Evolutionary conservation across 2,329 filamentous ascomycete genomes (phyloP).

Genomic region (Colletotrichum magnum): DNA sequence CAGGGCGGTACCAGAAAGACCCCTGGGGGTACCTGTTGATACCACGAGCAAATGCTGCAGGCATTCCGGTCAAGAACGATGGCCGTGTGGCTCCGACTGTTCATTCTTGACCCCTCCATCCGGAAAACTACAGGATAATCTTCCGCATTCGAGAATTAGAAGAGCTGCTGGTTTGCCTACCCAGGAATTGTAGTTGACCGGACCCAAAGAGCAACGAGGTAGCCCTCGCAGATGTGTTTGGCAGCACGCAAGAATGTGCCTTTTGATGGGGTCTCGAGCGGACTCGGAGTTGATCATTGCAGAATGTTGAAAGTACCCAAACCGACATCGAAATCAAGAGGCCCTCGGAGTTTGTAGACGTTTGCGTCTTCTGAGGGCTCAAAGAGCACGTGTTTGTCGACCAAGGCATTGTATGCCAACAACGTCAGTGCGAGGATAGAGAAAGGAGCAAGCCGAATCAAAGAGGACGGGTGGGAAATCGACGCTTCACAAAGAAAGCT

Average conservation of each 20-base stretch:
- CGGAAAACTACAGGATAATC: background rate
- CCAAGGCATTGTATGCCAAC: slow-evolving; percentile 20
- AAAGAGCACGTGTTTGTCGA: slow-evolving; percentile 26
- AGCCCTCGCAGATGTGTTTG: background rate
- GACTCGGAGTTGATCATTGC: slow-evolving; percentile 7
- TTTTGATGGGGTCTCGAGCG: background rate
- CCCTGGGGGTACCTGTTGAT: slow-evolving; percentile 19
- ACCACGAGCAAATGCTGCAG: slow-evolving; percentile 14
- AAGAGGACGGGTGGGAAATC: background rate
- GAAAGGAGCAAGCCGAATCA: background rate
- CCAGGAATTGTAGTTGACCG: background rate
- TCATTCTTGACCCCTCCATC: background rate
- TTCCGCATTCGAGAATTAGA: slow-evolving; percentile 6
- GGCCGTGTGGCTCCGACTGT: background rate
- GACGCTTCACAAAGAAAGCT: background rate
- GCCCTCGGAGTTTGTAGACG: slow-evolving; percentile 4
- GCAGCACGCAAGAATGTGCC: background rate
- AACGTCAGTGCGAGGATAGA: background rate
- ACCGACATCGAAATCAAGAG: slow-evolving; percentile 1
- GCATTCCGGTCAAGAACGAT: background rate
- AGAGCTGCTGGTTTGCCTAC: background rate
- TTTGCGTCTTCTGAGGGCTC: slow-evolving; percentile 7
- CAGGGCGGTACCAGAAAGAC: slow-evolving; percentile 14
- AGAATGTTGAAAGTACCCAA: background rate
- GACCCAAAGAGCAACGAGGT: background rate